phyloP scores from a whole-genome alignment of 257 asterid genomes.

The Parsonsia alboflavescens region DNA sequence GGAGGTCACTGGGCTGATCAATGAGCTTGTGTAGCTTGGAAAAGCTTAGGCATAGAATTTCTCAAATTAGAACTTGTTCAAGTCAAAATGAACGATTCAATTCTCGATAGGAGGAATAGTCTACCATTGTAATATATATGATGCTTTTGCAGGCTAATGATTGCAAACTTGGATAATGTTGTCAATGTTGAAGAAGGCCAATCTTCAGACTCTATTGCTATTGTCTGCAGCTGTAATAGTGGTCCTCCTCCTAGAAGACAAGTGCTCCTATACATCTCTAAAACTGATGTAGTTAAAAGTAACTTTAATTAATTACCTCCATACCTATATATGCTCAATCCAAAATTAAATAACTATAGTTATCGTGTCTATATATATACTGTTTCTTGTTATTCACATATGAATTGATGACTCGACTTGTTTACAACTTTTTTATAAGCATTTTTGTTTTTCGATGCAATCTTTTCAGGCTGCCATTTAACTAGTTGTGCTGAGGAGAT shows the following conservation, averaged over 20 bases:
- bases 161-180: conserved; percentile 5
- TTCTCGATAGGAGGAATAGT: too few relatives aligned
- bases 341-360: too few relatives aligned
- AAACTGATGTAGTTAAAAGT: conserved; percentile 28
- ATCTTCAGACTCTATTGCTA: conserved; percentile 33
- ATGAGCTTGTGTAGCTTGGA: too few relatives aligned
- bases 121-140: too few relatives aligned
- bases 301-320: too few relatives aligned
- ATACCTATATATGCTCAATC: too few relatives aligned
- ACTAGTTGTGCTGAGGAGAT: conserved; percentile 10
- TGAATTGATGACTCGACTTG: not conserved
- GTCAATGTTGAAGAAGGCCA: conserved; percentile 34
- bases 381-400: too few relatives aligned
- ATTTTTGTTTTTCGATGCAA: not conserved
- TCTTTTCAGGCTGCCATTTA: conserved; percentile 24
- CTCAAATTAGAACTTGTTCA: too few relatives aligned
- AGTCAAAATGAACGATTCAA: too few relatives aligned
- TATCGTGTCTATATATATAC: not conserved
- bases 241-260: conserved; percentile 38
- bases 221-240: conserved; percentile 26
- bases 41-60: too few relatives aligned
- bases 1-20: too few relatives aligned
- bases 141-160: not conserved
- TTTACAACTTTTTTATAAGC: not conserved
- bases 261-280: conserved; percentile 31